phyloP scores from a whole-genome alignment of 495 filamentous ascomycete species.

The Talaromyces proteolyticus region DNA sequence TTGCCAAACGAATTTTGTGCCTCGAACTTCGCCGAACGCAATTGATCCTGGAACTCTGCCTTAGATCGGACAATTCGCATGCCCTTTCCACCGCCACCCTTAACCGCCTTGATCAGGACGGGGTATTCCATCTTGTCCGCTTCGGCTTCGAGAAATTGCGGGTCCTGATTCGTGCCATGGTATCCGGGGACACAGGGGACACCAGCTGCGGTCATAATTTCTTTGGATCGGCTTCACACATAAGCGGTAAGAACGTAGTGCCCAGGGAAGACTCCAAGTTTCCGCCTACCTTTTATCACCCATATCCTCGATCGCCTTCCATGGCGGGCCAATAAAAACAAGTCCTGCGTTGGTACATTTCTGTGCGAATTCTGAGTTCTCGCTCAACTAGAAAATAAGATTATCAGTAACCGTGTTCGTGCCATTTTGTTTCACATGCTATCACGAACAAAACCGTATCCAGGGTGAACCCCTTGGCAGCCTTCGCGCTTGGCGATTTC shows the following conservation, averaged over 20 bases:
- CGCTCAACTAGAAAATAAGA: constrained; percentile 57
- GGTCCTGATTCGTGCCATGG: constrained; percentile 80
- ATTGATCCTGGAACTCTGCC: constrained; percentile 71
- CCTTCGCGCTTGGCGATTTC: constrained; percentile 75
- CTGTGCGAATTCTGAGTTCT: constrained; percentile 87
- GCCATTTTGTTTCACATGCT: neutral
- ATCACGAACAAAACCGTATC: constrained; percentile 84
- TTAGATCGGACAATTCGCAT: constrained; percentile 85
- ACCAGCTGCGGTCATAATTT: constrained; percentile 90
- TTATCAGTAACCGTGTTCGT: neutral
- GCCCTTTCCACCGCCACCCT: constrained; percentile 95
- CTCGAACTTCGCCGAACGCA: constrained; percentile 85
- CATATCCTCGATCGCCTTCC: constrained; percentile 93
- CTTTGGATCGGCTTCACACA: constrained; percentile 79
- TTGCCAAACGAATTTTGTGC: constrained; percentile 89
- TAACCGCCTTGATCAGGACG: constrained; percentile 94
- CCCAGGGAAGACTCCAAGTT: neutral
- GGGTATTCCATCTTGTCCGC: constrained; percentile 84
- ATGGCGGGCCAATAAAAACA: constrained; percentile 91
- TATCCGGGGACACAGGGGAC: constrained; percentile 97
- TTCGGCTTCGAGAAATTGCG: constrained; percentile 60
- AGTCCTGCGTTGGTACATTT: constrained; percentile 87
- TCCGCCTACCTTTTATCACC: constrained; percentile 75
- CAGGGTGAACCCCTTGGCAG: constrained; percentile 88
- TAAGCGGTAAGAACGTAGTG: no score